Percentiles rank a stretch among this genome's conserved stretches.
Evolutionary conservation across 176 grass and related monocot genomes (phyloP).

Genomic region (Hsuehochloa calcarea): DNA sequence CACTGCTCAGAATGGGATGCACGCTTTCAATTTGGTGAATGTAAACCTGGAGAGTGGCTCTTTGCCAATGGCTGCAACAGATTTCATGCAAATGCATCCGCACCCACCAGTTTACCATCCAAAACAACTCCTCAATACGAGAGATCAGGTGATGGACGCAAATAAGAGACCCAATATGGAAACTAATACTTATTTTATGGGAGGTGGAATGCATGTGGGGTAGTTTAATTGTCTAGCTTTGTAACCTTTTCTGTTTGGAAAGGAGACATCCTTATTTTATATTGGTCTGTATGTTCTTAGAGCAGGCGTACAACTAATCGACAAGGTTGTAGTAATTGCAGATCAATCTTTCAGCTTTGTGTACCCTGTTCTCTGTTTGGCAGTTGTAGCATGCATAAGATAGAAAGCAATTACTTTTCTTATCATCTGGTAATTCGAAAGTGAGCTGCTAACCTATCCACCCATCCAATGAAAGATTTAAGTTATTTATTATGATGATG

Average conservation of each 20-base stretch:
- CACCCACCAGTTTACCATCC: slow-evolving; percentile 53
- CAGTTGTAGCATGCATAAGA: slow-evolving; percentile 35
- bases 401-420: slow-evolving; percentile 12
- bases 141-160: slow-evolving; percentile 53
- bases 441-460: not conserved
- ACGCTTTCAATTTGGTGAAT: slow-evolving; percentile 53
- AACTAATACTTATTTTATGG: slow-evolving; percentile 54
- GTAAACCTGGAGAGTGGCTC: slow-evolving; percentile 50
- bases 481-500: not conserved
- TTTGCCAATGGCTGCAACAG: slow-evolving; percentile 52
- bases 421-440: slow-evolving; percentile 22
- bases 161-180: slow-evolving; percentile 67
- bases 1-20: slow-evolving; percentile 43
- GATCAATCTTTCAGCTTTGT: slow-evolving; percentile 38
- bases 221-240: slow-evolving; percentile 36
- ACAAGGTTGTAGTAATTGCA: slow-evolving; percentile 52
- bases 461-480: not conserved
- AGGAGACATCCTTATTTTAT: slow-evolving; percentile 21
- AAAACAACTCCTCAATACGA: slow-evolving; percentile 49
- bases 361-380: slow-evolving; percentile 35
- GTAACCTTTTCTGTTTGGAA: slow-evolving; percentile 29
- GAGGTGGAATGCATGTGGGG: slow-evolving; percentile 62
- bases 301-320: slow-evolving; percentile 43
- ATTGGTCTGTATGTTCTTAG: slow-evolving; percentile 48
- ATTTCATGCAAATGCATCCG: slow-evolving; percentile 66